phyloP scores from a whole-genome alignment of 148 eudicot genomes.

The Arbutus unedo region DNA sequence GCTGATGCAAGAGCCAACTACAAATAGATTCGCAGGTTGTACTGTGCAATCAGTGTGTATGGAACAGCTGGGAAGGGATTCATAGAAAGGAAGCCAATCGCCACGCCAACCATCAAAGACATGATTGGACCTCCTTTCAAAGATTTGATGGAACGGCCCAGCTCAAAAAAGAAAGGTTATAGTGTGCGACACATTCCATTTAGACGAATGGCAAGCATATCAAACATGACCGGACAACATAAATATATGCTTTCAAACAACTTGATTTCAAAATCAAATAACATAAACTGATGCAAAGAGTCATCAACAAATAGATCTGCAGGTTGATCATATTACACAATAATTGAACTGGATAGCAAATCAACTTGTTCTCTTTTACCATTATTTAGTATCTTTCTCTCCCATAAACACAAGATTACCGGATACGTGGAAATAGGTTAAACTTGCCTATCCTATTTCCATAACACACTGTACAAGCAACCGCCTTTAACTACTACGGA shows the following conservation, averaged over 20 bases:
- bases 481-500: neutral
- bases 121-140: too few species aligned
- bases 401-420: conserved; percentile 17
- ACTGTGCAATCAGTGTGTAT: too few species aligned
- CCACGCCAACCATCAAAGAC: too few species aligned
- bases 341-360: neutral
- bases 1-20: too few species aligned
- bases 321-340: neutral
- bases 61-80: too few species aligned
- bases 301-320: conserved; percentile 14
- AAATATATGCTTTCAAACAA: neutral
- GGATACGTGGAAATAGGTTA: conserved; percentile 14
- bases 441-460: conserved; percentile 14
- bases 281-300: conserved; percentile 11
- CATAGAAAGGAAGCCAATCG: too few species aligned
- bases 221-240: too few species aligned
- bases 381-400: conserved; percentile 18
- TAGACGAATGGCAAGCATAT: too few species aligned
- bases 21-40: too few species aligned
- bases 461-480: neutral
- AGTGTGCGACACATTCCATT: too few species aligned
- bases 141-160: too few species aligned
- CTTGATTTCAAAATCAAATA: neutral
- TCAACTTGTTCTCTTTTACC: neutral
- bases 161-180: too few species aligned